These are phyloP conservation scores for Fraxinus pennsylvanica DNA, from an alignment of 257 asterid species.

Conservation along the genomic window DNA sequence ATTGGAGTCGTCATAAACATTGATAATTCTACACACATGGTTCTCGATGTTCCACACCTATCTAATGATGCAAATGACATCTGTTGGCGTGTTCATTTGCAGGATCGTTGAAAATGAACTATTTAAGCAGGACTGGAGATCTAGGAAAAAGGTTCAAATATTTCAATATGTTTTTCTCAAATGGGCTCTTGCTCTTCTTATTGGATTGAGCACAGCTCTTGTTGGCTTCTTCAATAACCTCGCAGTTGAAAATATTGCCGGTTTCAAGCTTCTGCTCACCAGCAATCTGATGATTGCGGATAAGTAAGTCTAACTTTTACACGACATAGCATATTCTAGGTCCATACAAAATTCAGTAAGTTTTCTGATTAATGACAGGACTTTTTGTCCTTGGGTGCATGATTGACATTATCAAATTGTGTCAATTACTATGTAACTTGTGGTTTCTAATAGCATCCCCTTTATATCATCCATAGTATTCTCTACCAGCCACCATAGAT, in stretches of 20 bases:
- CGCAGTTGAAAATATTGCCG: slow-evolving; percentile 91
- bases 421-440: not conserved
- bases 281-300: slow-evolving; percentile 63
- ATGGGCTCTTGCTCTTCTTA: slow-evolving; percentile 94
- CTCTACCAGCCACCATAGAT: slow-evolving; percentile 10
- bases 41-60: not conserved
- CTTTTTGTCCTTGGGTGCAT: slow-evolving; percentile 8
- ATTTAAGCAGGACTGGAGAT: slow-evolving; percentile 95
- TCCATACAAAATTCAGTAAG: not conserved
- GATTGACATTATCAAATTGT: not conserved
- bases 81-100: slow-evolving; percentile 31
- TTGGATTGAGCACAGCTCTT: slow-evolving; percentile 74
- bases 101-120: slow-evolving; percentile 90
- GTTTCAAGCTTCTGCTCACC: slow-evolving; percentile 70
- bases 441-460: not conserved
- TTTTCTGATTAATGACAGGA: not conserved
- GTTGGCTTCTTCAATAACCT: slow-evolving; percentile 85
- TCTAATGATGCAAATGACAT: not conserved
- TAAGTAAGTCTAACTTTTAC: slow-evolving; percentile 49
- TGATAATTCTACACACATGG: not conserved
- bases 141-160: slow-evolving; percentile 73
- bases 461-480: not conserved
- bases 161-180: slow-evolving; percentile 78
- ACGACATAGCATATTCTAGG: not conserved
- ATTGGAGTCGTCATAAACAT: not conserved